Percentiles rank a stretch among this genome's conserved stretches.
Evolutionary conservation across 768 basidiomycete genomes (phyloP).

Genomic region (Calocybe gangraenosa): DNA sequence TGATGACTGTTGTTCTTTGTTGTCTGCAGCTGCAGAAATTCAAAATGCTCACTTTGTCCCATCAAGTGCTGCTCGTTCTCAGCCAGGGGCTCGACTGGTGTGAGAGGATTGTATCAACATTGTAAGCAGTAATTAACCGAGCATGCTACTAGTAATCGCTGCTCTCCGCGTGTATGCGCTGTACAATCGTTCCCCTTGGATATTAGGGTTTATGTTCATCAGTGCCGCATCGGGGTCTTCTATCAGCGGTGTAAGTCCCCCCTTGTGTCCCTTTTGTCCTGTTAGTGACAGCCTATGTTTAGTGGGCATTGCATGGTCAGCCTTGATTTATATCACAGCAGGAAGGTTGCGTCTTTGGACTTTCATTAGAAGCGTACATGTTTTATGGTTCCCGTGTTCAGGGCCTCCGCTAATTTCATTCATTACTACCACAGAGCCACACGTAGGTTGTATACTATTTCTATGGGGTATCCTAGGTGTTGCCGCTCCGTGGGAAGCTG

Average conservation of each 20-base stretch:
- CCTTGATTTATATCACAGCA: conserved; percentile 31
- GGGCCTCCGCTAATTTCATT: too few relatives aligned
- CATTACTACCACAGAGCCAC: too few relatives aligned
- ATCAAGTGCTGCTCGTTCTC: too few relatives aligned
- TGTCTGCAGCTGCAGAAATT: conserved; percentile 41
- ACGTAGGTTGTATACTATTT: too few relatives aligned
- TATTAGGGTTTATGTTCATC: too few relatives aligned
- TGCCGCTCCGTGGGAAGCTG: too few relatives aligned
- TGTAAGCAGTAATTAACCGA: neutral
- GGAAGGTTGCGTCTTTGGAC: conserved; percentile 32
- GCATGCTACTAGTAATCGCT: conserved; percentile 25
- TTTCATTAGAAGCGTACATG: conserved; percentile 27
- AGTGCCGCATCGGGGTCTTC: conserved; percentile 25
- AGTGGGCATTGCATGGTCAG: conserved; percentile 42
- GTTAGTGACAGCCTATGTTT: neutral
- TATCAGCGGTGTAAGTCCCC: conserved; percentile 35
- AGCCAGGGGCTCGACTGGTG: conserved; percentile 44
- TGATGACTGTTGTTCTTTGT: neutral
- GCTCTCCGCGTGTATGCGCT: too few relatives aligned
- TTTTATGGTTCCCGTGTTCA: too few relatives aligned
- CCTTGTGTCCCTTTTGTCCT: neutral
- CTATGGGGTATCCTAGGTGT: too few relatives aligned
- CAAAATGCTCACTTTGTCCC: conserved; percentile 36
- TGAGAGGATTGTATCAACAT: conserved; percentile 22
- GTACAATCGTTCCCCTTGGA: too few relatives aligned